Conservation (phyloP, 441 rosid genomes). For the Adansonia madagascariensis region DNA sequence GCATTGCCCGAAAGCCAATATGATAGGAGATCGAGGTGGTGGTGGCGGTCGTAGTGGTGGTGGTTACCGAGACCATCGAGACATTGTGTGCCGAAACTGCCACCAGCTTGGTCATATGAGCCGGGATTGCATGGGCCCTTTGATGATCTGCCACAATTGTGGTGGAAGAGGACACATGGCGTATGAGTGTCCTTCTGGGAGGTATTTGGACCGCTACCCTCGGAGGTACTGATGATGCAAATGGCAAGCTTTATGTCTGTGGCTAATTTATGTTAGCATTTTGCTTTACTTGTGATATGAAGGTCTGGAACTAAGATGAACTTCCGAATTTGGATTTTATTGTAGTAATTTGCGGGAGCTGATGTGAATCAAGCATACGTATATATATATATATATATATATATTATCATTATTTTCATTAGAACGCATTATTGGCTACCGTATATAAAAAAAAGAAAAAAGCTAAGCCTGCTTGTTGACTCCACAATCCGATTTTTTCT, state of each 20-base stretch:
- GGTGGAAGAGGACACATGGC: conserved; percentile 78
- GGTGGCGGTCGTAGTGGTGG: conserved; percentile 21
- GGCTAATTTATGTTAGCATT: conserved; percentile 12
- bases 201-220: conserved; percentile 64
- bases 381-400: not conserved
- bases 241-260: not conserved
- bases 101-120: conserved; percentile 76
- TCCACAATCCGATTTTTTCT: not conserved
- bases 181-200: conserved; percentile 67
- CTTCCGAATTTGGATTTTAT: conserved; percentile 21
- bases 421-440: not conserved
- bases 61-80: conserved; percentile 51
- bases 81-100: conserved; percentile 70
- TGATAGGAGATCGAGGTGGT: conserved; percentile 50
- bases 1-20: conserved; percentile 56
- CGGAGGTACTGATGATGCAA: conserved; percentile 48
- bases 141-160: conserved; percentile 73
- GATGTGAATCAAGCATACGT: not conserved
- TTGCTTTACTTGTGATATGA: conserved; percentile 17
- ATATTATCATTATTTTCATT: not conserved
- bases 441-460: too few species aligned
- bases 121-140: conserved; percentile 68
- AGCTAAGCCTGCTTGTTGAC: not conserved
- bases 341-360: conserved; percentile 16
- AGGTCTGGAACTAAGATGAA: conserved; percentile 21